Evolutionary conservation across 2,329 filamentous ascomycete species (phyloP).

Genomic region (Xylaria arbuscula): DNA sequence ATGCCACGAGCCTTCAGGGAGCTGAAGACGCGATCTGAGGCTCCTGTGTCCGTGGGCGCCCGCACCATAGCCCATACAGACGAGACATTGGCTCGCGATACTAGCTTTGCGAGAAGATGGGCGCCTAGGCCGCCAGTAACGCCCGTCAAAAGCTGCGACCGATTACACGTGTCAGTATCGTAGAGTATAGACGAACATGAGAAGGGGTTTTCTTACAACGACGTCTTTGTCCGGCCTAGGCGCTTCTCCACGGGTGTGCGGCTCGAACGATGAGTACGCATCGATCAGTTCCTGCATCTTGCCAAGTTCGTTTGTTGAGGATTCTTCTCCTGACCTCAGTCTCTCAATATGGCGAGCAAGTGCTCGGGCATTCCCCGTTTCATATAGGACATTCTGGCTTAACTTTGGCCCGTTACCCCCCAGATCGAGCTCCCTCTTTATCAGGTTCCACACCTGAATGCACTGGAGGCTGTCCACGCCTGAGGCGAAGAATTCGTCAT

Average conservation of each 20-base stretch:
- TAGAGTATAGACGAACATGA: slow-evolving; percentile 3
- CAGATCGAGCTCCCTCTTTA: slow-evolving; percentile 45
- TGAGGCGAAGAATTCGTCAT: slow-evolving; percentile 47
- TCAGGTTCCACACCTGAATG: slow-evolving; percentile 42
- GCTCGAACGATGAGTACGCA: slow-evolving; percentile 23
- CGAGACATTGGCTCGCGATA: slow-evolving; percentile 66
- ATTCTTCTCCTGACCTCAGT: slow-evolving; percentile 35
- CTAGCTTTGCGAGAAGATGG: slow-evolving; percentile 67
- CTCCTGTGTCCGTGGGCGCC: slow-evolving; percentile 52
- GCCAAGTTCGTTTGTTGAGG: slow-evolving; percentile 32
- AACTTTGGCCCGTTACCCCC: slow-evolving; percentile 37
- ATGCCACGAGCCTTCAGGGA: slow-evolving; percentile 53
- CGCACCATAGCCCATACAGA: slow-evolving; percentile 62
- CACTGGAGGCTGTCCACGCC: slow-evolving; percentile 49
- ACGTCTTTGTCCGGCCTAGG: slow-evolving; percentile 41
- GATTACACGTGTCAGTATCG: slow-evolving; percentile 6
- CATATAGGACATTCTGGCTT: slow-evolving; percentile 49
- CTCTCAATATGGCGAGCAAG: slow-evolving; percentile 39
- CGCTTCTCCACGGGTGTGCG: slow-evolving; percentile 22
- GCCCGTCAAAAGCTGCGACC: slow-evolving; percentile 63
- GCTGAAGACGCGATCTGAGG: slow-evolving; percentile 47
- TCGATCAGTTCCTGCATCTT: slow-evolving; percentile 29
- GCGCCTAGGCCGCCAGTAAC: slow-evolving; percentile 71
- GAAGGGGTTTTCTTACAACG: slow-evolving; percentile 34
- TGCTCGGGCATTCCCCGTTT: slow-evolving; percentile 45